Evolutionary conservation across 768 basidiomycete species (phyloP), one percentile per base, ranked within the genome.

Genomic region (Macrolepiota fuliginosa): DNA sequence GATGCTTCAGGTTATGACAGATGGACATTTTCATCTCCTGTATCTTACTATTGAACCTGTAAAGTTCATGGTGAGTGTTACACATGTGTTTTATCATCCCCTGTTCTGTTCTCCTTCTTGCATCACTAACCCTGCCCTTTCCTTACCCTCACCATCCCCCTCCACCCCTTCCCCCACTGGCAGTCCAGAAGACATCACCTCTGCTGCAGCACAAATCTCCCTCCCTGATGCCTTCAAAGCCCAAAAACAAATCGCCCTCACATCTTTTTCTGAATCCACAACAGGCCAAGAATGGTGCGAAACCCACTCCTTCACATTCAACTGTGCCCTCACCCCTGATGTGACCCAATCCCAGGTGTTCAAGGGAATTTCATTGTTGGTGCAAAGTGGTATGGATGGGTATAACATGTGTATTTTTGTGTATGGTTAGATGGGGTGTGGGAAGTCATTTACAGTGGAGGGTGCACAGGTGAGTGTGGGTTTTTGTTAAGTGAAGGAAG

Each of bases 381-480:
- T 91, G 9, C 94, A 96, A 74, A 93, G 91, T 70, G 94, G 93
- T 62, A 84, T 87, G 0, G 95, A 97, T 65, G 95, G 95, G 0
- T 96, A 94, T 76, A 96, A 97, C 63, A 92, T 96, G 11, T 96
- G 94, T 70, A 93, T 96, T 42, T 97, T 97, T 66, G 95, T 94
- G 0, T 96, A 97, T 70, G 95, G 95, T 17, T 94, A 96, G 74
- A 97, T 95, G 15, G 95, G 95, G 27, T 89, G 86, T 54, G 90
- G 90, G 4, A 91, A 91, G 70, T 93, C 91, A 1, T 96, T 89
- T 71, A 97, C 95, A 0, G 96, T 97, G 95, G 94, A 96, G 71
- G 95, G 95, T 60, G 94, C 92, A 1, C 68, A 94, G 10, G 42
- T 22, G 19, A 1, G 42, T 45, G 7, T 32, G 7, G 29, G 29